phyloP scores from a whole-genome alignment of 2,329 filamentous ascomycete species.

The Aspergillus luchuensis region DNA sequence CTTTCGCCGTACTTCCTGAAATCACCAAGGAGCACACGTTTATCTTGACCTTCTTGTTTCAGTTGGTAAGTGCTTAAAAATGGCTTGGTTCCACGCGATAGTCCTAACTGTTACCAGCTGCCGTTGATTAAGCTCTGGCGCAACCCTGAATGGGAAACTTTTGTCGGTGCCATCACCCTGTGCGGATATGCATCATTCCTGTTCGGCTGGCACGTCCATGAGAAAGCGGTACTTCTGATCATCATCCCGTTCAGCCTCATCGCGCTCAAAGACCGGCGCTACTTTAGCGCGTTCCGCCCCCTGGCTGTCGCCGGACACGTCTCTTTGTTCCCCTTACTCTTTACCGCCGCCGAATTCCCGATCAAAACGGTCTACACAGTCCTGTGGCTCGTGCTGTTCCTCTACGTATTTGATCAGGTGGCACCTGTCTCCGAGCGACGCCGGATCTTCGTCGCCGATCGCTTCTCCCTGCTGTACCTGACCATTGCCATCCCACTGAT shows the following conservation, averaged over 20 bases:
- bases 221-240: constrained; percentile 92
- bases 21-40: constrained; percentile 81
- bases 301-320: constrained; percentile 92
- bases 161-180: constrained; percentile 84
- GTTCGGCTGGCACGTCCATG: constrained; percentile 98
- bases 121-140: constrained; percentile 81
- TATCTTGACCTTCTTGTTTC: constrained; percentile 76
- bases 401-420: constrained; percentile 82
- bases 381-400: constrained; percentile 84
- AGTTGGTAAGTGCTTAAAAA: constrained; percentile 55
- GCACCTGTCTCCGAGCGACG: constrained; percentile 78
- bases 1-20: constrained; percentile 90
- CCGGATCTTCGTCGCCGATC: constrained; percentile 87
- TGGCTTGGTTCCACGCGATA: constrained; percentile 9
- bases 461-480: constrained; percentile 88
- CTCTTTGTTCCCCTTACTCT: constrained; percentile 89
- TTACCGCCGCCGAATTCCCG: constrained; percentile 88
- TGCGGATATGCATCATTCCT: constrained; percentile 96
- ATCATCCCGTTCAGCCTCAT: constrained; percentile 95
- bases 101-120: constrained; percentile 46
- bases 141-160: constrained; percentile 80
- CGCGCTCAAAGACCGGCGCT: constrained; percentile 83
- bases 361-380: constrained; percentile 93
- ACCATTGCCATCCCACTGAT: constrained; percentile 86
- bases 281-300: constrained; percentile 88